phyloP scores from a whole-genome alignment of 208 protist species.

The Acanthamoeba castellanii region DNA sequence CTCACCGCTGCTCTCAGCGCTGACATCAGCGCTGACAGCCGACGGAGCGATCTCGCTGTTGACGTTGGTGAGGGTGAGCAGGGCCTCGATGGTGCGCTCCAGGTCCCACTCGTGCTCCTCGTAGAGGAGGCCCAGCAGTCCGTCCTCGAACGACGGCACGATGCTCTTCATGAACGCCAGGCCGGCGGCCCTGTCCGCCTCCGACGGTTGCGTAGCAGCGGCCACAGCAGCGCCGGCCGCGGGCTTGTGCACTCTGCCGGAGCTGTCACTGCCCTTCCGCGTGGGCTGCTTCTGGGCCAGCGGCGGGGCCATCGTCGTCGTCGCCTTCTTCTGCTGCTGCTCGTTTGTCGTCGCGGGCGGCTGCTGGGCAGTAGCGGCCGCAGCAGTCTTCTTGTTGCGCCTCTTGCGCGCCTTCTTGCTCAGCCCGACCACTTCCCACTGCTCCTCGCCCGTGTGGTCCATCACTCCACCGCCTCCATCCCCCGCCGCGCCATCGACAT shows the following conservation, averaged over 20 bases:
- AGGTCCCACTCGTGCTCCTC: conserved; percentile 58
- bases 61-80: not conserved
- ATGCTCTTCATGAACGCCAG: conserved; percentile 33
- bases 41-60: not conserved
- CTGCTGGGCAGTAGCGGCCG: no score
- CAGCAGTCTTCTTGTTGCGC: not conserved
- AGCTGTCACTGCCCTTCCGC: not conserved
- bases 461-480: not conserved
- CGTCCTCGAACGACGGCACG: conserved; percentile 18
- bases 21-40: not conserved
- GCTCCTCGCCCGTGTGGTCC: not conserved
- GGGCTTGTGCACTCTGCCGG: not conserved
- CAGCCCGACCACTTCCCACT: not conserved
- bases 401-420: not conserved
- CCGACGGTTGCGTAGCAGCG: no score
- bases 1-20: no score
- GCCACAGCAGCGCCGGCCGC: no score
- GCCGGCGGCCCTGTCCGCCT: not conserved
- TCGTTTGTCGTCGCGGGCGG: no score
- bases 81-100: conserved; percentile 47
- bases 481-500: not conserved
- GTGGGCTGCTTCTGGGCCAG: no score
- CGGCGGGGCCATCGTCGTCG: not conserved
- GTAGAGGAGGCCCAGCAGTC: not conserved
- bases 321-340: not conserved